Percentiles rank a stretch among this genome's conserved stretches.
These are phyloP conservation scores for Candida multigemmis DNA, from an alignment of 805 yeast genomes.

Conservation along the genomic window DNA sequence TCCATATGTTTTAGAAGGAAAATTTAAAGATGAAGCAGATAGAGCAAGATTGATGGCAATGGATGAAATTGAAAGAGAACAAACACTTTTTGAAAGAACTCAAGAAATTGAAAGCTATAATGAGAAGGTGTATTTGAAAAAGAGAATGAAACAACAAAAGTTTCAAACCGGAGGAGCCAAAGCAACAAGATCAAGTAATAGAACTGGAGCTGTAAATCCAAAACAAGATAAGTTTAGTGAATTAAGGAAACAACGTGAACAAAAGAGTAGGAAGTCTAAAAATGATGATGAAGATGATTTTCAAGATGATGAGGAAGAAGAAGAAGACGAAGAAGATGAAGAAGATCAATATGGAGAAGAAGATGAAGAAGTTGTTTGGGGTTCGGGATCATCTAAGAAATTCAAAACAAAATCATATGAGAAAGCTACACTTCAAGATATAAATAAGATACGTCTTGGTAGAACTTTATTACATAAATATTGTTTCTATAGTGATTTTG, in stretches of 20 bases:
- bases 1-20: conserved; percentile 93
- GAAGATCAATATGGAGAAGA: conserved; percentile 16
- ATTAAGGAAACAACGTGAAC: conserved; percentile 68
- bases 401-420: conserved; percentile 11
- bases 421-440: conserved; percentile 47
- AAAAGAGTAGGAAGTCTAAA: conserved; percentile 37
- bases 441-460: conserved; percentile 70
- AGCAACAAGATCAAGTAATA: conserved; percentile 30
- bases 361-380: conserved; percentile 29
- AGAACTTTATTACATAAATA: conserved; percentile 66
- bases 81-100: conserved; percentile 81
- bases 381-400: conserved; percentile 7
- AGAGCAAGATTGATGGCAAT: conserved; percentile 53
- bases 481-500: conserved; percentile 78
- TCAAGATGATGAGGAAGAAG: conserved; percentile 35
- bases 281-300: conserved; percentile 28
- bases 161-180: conserved; percentile 6
- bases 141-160: conserved; percentile 61
- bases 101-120: conserved; percentile 85
- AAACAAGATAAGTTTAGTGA: conserved; percentile 56
- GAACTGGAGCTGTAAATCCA: conserved; percentile 20
- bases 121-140: conserved; percentile 75
- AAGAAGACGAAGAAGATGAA: conserved; percentile 36
- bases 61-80: conserved; percentile 92
- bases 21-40: conserved; percentile 78